Conservation (phyloP, 2,329 filamentous ascomycete species). For the Sporothrix dimorphospora region DNA sequence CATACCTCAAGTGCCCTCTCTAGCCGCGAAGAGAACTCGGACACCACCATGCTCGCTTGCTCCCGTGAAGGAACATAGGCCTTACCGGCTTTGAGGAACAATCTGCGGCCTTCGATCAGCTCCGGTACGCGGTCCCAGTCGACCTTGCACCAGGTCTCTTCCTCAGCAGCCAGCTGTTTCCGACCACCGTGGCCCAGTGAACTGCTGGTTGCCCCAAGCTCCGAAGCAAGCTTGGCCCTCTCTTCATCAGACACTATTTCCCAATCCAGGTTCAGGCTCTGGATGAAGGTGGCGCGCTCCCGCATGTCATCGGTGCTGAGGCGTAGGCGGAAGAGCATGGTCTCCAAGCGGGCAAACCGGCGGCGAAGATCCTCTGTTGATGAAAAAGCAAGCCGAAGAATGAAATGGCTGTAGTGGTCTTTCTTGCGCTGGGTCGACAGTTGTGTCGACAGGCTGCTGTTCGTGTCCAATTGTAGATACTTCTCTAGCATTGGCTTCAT, state of each 20-base stretch:
- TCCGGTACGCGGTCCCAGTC: slow-evolving; percentile 94
- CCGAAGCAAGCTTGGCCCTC: slow-evolving; percentile 63
- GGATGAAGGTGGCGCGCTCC: slow-evolving; percentile 77
- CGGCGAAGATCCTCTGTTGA: slow-evolving; percentile 87
- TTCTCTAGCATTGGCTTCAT: slow-evolving; percentile 88
- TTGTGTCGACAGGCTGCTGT: slow-evolving; percentile 63
- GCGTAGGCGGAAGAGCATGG: slow-evolving; percentile 82
- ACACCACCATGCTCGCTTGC: slow-evolving; percentile 84
- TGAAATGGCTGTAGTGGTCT: slow-evolving; percentile 98
- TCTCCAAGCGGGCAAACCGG: slow-evolving; percentile 84
- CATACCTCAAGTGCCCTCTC: slow-evolving; percentile 81
- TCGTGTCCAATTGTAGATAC: slow-evolving; percentile 78
- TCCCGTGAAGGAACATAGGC: slow-evolving; percentile 89
- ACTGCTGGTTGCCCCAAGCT: slow-evolving; percentile 60
- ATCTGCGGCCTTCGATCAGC: slow-evolving; percentile 76
- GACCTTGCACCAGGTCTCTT: slow-evolving; percentile 93
- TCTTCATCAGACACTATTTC: slow-evolving; percentile 81
- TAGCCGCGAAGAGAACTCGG: slow-evolving; percentile 79
- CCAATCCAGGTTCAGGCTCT: slow-evolving; percentile 79
- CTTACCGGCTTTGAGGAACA: slow-evolving; percentile 78
- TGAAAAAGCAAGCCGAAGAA: slow-evolving; percentile 88
- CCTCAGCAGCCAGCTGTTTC: slow-evolving; percentile 58
- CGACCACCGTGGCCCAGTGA: slow-evolving; percentile 42
- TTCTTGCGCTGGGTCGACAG: slow-evolving; percentile 79
- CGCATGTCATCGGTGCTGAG: slow-evolving; percentile 74